Conservation (phyloP, 768 basidiomycete genomes). For the Jaapia argillacea region DNA sequence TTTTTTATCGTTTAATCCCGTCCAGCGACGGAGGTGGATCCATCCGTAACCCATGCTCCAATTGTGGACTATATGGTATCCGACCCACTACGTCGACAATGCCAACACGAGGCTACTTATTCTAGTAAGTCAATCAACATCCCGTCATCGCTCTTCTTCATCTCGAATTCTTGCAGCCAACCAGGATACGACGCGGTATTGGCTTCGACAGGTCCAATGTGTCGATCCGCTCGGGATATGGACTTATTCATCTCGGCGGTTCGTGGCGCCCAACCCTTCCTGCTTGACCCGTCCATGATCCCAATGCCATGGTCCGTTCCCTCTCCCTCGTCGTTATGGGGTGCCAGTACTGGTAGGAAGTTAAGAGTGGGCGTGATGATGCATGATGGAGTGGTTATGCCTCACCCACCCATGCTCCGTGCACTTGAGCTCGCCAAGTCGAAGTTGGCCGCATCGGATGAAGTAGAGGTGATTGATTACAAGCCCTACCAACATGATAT, state of each 20-base stretch:
- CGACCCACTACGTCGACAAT: too few species aligned
- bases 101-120: too few species aligned
- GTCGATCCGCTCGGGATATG: too few species aligned
- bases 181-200: too few species aligned
- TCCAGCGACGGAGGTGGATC: conserved; percentile 29
- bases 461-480: conserved; percentile 27
- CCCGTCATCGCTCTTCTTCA: too few species aligned
- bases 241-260: too few species aligned
- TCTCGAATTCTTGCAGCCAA: too few species aligned
- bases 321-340: conserved; percentile 21
- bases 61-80: conserved; percentile 29
- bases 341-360: conserved; percentile 21
- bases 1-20: too few species aligned
- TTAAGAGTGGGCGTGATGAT: conserved; percentile 22
- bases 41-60: conserved; percentile 26
- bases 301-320: conserved; percentile 19
- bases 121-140: too few species aligned
- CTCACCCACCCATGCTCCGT: too few species aligned
- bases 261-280: too few species aligned
- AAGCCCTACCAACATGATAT: conserved; percentile 23
- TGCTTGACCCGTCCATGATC: conserved; percentile 22
- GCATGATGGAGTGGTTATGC: conserved; percentile 26
- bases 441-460: conserved; percentile 22
- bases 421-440: conserved; percentile 26
- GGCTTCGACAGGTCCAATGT: too few species aligned